Conservation (phyloP, 176 grass and related monocot species). For the Triticum turgidum region DNA sequence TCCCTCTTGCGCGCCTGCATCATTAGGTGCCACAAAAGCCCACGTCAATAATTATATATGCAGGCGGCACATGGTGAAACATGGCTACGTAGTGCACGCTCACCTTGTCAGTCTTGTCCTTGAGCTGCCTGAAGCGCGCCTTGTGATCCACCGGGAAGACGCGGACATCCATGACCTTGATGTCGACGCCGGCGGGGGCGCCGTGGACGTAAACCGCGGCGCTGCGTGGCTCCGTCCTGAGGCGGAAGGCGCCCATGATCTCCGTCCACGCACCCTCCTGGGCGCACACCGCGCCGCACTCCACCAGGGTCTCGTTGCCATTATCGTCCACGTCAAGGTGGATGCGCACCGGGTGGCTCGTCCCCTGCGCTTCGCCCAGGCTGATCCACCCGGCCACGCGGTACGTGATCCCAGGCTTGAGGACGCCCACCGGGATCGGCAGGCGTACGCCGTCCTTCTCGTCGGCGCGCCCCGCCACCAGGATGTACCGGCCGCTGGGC, state of each 20-base stretch:
- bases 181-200: constrained; percentile 29
- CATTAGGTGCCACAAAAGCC: no score
- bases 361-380: not conserved
- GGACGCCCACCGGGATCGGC: not conserved
- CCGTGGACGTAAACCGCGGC: constrained; percentile 39
- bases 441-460: constrained; percentile 35
- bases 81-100: no score
- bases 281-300: constrained; percentile 17
- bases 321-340: constrained; percentile 13
- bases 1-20: constrained; percentile 52
- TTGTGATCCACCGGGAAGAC: constrained; percentile 28
- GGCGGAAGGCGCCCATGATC: constrained; percentile 43
- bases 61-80: no score
- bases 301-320: not conserved
- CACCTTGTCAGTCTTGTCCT: constrained; percentile 45
- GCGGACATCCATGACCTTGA: constrained; percentile 39
- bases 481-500: constrained; percentile 33
- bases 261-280: constrained; percentile 23
- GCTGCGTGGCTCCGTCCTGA: not conserved
- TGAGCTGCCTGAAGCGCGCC: constrained; percentile 42
- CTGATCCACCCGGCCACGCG: constrained; percentile 42
- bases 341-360: not conserved
- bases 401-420: constrained; percentile 39
- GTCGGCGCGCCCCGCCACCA: constrained; percentile 3
- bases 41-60: no score